These are phyloP conservation scores for Cyberlindnera veronae DNA, from an alignment of 805 yeast species.

Conservation along the genomic window DNA sequence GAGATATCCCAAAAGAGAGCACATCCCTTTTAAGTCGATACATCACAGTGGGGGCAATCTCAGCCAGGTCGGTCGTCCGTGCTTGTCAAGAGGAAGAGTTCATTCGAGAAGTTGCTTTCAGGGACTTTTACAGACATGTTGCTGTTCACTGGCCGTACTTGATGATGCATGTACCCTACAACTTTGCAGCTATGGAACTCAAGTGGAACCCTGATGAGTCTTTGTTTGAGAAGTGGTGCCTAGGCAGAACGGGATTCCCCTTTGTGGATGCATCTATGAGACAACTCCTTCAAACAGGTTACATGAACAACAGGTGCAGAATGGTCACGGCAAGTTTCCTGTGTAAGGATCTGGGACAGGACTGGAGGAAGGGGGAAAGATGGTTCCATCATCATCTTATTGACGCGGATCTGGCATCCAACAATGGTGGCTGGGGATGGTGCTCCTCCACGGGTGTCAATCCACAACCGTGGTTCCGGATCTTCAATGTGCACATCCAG, in stretches of 20 bases:
- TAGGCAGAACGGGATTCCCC: slow-evolving; percentile 53
- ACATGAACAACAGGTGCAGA: slow-evolving; percentile 50
- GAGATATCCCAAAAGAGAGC: slow-evolving; percentile 22
- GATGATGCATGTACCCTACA: slow-evolving; percentile 48
- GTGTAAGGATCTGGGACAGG: slow-evolving; percentile 46
- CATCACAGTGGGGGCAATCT: slow-evolving; percentile 44
- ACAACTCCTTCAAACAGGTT: slow-evolving; percentile 47
- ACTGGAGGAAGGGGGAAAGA: slow-evolving; percentile 53
- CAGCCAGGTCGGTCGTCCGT: slow-evolving; percentile 38
- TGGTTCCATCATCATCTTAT: slow-evolving; percentile 46
- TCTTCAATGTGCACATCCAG: slow-evolving; percentile 50
- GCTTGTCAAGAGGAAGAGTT: slow-evolving; percentile 38
- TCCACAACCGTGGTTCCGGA: slow-evolving; percentile 55
- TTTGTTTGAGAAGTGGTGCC: slow-evolving; percentile 47
- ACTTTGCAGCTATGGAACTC: slow-evolving; percentile 38
- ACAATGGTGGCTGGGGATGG: slow-evolving; percentile 59
- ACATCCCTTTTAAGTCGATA: slow-evolving; percentile 44
- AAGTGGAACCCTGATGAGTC: slow-evolving; percentile 41
- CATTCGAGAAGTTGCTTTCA: slow-evolving; percentile 55
- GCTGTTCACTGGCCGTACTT: slow-evolving; percentile 47
- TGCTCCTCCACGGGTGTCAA: slow-evolving; percentile 50
- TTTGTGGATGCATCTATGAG: slow-evolving; percentile 59
- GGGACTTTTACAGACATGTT: slow-evolving; percentile 53
- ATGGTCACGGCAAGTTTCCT: slow-evolving; percentile 53
- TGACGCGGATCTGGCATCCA: slow-evolving; percentile 52